Conservation (phyloP, 2,329 filamentous ascomycete species). For the Myotisia sp. region DNA sequence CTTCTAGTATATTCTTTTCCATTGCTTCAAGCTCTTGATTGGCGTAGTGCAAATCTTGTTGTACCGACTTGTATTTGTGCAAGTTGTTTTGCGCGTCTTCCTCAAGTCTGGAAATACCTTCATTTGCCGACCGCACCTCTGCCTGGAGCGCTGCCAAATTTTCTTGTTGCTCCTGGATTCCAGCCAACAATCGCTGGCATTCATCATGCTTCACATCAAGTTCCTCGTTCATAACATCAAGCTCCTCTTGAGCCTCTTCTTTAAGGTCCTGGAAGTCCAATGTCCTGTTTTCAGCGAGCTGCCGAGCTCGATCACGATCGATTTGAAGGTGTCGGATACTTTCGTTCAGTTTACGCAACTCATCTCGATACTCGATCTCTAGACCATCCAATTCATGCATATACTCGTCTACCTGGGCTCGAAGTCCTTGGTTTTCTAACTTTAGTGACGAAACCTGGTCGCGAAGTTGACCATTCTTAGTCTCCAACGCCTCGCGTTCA, state of each 20-base stretch:
- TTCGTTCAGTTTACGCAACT: constrained; percentile 63
- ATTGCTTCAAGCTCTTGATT: constrained; percentile 77
- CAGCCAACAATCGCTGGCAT: constrained; percentile 53
- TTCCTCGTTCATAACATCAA: constrained; percentile 47
- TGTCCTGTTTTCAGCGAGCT: constrained; percentile 54
- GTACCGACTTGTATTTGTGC: constrained; percentile 65
- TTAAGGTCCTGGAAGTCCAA: constrained; percentile 37
- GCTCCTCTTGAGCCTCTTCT: constrained; percentile 44
- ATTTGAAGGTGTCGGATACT: constrained; percentile 65
- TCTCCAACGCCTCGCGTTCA: constrained; percentile 76
- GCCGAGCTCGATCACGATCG: constrained; percentile 74
- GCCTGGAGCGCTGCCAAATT: constrained; percentile 84
- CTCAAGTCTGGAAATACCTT: constrained; percentile 72
- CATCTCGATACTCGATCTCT: constrained; percentile 59
- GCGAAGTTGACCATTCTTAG: constrained; percentile 64
- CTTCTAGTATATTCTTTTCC: constrained; percentile 68
- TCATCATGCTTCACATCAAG: constrained; percentile 59
- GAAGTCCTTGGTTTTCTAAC: constrained; percentile 77
- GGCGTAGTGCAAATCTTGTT: constrained; percentile 67
- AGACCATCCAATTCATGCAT: constrained; percentile 66
- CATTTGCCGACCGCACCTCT: constrained; percentile 85
- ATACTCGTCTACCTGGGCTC: constrained; percentile 65
- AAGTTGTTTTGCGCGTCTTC: constrained; percentile 73
- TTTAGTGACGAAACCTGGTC: constrained; percentile 79
- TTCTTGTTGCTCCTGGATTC: constrained; percentile 63